Percentiles rank a stretch among this genome's conserved stretches.
phyloP scores from a whole-genome alignment of 768 basidiomycete genomes.

The Tulasnella sp. region DNA sequence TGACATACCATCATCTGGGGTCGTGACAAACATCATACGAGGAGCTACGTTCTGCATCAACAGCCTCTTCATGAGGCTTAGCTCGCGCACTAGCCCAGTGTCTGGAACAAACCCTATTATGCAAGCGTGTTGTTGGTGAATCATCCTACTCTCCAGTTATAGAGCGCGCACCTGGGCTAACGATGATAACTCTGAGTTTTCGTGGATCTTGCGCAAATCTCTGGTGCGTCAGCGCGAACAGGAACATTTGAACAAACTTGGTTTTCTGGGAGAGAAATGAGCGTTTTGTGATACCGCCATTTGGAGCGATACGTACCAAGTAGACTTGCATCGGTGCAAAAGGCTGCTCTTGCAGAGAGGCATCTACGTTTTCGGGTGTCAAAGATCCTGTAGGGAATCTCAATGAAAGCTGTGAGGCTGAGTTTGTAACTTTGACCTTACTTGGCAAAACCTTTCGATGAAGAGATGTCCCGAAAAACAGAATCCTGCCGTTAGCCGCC shows the following conservation, averaged over 20 bases:
- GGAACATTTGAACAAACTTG: constrained; percentile 16
- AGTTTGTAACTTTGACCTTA: not conserved
- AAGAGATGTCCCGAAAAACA: constrained; percentile 11
- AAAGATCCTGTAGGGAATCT: not conserved
- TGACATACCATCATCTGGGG: constrained; percentile 15
- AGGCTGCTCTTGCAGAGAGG: not conserved
- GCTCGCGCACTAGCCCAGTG: constrained; percentile 17
- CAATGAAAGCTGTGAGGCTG: not conserved
- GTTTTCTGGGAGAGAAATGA: constrained; percentile 7
- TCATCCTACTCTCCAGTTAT: not conserved
- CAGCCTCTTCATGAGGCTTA: not conserved
- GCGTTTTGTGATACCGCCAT: not conserved
- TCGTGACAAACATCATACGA: constrained; percentile 17
- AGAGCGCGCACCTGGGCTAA: constrained; percentile 14
- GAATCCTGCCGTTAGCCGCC: constrained; percentile 7
- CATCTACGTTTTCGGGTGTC: not conserved
- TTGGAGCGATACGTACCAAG: not conserved
- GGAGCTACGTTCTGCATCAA: constrained; percentile 13
- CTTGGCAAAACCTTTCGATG: constrained; percentile 14
- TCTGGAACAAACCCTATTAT: constrained; percentile 20
- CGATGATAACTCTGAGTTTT: constrained; percentile 4
- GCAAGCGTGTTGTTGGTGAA: not conserved
- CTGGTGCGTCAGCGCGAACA: constrained; percentile 9
- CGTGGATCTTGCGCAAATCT: constrained; percentile 3
- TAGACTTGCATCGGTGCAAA: constrained; percentile 2